These are phyloP conservation scores for Ophiostoma montium DNA, from an alignment of 2,329 filamentous ascomycete species.

Conservation along the genomic window DNA sequence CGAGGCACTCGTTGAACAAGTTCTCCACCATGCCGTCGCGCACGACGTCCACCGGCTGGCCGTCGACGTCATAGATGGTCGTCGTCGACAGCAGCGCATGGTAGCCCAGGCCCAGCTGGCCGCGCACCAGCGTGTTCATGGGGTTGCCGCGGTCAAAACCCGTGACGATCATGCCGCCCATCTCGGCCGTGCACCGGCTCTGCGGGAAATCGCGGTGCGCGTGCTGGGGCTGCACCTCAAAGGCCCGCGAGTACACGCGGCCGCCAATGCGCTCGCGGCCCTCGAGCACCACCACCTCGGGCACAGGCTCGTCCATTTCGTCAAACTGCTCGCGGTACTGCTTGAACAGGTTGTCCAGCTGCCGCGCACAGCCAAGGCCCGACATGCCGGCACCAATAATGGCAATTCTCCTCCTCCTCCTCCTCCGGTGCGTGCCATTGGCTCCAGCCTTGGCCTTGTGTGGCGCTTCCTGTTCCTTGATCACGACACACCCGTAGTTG, in stretches of 20 bases:
- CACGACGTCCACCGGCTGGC: constrained; percentile 59
- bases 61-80: constrained; percentile 67
- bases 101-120: constrained; percentile 76
- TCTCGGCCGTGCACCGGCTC: constrained; percentile 69
- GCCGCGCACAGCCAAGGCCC: constrained; percentile 80
- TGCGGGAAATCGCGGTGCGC: neutral
- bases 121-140: constrained; percentile 77
- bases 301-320: constrained; percentile 51
- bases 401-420: constrained; percentile 61
- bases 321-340: constrained; percentile 61
- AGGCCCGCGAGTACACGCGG: constrained; percentile 72
- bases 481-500: constrained; percentile 81
- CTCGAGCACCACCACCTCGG: constrained; percentile 69
- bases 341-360: constrained; percentile 71
- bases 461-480: neutral
- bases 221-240: constrained; percentile 38
- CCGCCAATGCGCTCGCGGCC: constrained; percentile 79
- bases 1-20: constrained; percentile 87
- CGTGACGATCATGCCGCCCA: constrained; percentile 96
- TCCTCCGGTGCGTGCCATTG: no score
- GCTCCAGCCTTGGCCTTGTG: neutral
- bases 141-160: constrained; percentile 94
- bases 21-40: constrained; percentile 77
- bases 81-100: constrained; percentile 68
- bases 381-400: constrained; percentile 92